These are phyloP conservation scores for Exophiala alcalophila DNA, from an alignment of 2,329 filamentous ascomycete genomes.

Conservation along the genomic window DNA sequence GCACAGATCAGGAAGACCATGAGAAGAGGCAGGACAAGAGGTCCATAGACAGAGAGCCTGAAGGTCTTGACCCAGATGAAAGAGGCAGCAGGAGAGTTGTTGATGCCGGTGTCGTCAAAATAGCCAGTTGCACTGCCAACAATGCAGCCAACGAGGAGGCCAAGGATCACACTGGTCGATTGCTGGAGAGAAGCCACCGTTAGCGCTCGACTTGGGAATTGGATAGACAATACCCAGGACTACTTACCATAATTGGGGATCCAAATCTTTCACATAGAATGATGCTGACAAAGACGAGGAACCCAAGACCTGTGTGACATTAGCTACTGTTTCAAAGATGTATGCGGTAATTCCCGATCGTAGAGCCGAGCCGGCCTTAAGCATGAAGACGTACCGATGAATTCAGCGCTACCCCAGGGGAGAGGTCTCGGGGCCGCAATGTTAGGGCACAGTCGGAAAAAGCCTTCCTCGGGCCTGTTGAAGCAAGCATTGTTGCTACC, in stretches of 20 bases:
- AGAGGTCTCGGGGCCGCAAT: slow-evolving; percentile 60
- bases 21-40: slow-evolving; percentile 61
- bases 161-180: slow-evolving; percentile 62
- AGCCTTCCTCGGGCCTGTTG: slow-evolving; percentile 39
- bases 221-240: no score
- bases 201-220: no score
- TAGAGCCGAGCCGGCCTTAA: no score
- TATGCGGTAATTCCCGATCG: no score
- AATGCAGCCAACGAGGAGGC: slow-evolving; percentile 63
- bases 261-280: slow-evolving; percentile 66
- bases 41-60: slow-evolving; percentile 62
- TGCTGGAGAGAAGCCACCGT: no score
- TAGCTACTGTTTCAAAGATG: no score
- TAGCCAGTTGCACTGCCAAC: slow-evolving; percentile 65
- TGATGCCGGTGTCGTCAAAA: slow-evolving; percentile 58
- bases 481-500: slow-evolving; percentile 56
- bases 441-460: slow-evolving; percentile 56
- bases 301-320: slow-evolving; percentile 66
- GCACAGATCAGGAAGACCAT: slow-evolving; percentile 59
- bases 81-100: slow-evolving; percentile 58
- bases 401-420: slow-evolving; percentile 61
- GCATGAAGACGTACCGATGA: no score
- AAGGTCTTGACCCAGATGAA: slow-evolving; percentile 71
- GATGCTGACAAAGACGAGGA: slow-evolving; percentile 65
- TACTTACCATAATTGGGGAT: slow-evolving; percentile 66